Evolutionary conservation across 495 filamentous ascomycete species (phyloP), one percentile per base, ranked within the genome.

Genomic region (Stereocaulon alpinum): DNA sequence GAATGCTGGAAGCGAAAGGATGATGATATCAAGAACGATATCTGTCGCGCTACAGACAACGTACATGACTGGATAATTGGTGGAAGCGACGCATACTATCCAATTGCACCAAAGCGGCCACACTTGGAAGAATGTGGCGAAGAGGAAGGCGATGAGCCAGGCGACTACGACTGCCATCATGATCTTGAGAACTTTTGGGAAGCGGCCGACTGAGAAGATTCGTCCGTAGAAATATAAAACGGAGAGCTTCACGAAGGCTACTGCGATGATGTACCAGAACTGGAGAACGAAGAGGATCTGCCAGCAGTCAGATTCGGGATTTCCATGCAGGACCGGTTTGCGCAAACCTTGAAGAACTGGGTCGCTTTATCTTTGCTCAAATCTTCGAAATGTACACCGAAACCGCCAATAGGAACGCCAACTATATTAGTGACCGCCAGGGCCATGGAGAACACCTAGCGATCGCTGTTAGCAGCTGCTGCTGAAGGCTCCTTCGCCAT

Each of bases 21-120:
- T 52, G 6, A 18, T 42, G n/a, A 57, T 52, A 32, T 64, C 58
- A 2, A 64, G 24, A 4, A 64, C 22, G 22, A 61, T 50, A 40
- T 64, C 58, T 37, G 62, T 60, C 7, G 48, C 51, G 22, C 50
- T 51, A 10, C 15, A 42, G 30, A 40, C 32, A 9, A 64, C 52
- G 45, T 63, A 64, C 62, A 61, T 64, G 10, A 56, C 40, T 6
- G 51, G 51, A 44, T 61, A 61, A 14, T 60, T 45, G 6, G 57
- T 61, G 29, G 57, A 15, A 30, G 56, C 40, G n/a, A 12, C 40
- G 24, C 62, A 61, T 17, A 29, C n/a, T 2, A 56, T 45, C 62
- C 62, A 64, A 15, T 64, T 64, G 58, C 62, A 64, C 14, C 29
- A 24, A 6, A 64, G 60, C 40, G 62, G 58, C 51, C 44, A 56